phyloP scores from a whole-genome alignment of 1,139 yeast genomes.

The Meyerozyma athensensis region DNA sequence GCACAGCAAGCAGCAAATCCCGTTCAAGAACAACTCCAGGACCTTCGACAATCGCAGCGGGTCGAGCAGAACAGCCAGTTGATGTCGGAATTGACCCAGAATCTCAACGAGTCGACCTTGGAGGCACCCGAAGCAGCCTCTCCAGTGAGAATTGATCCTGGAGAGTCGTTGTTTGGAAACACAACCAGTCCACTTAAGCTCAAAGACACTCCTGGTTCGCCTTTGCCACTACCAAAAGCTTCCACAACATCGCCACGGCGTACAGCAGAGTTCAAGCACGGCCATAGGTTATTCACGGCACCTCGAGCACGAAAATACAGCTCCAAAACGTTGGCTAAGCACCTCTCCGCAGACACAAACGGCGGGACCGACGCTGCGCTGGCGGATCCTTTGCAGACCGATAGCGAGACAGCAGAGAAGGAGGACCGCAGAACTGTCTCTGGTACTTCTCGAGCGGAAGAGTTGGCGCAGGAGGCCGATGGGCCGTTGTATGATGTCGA shows the following conservation, averaged over 20 bases:
- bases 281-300: conserved; percentile 31
- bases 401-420: conserved; percentile 12
- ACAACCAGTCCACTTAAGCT: conserved; percentile 29
- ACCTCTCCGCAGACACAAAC: conserved; percentile 16
- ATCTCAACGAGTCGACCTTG: conserved; percentile 23
- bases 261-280: conserved; percentile 16
- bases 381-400: conserved; percentile 24
- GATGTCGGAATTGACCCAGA: conserved; percentile 32
- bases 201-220: background rate
- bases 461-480: conserved; percentile 24
- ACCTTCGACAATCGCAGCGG: conserved; percentile 30
- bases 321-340: conserved; percentile 28
- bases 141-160: conserved; percentile 15
- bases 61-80: conserved; percentile 33
- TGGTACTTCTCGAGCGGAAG: conserved; percentile 20
- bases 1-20: conserved; percentile 18
- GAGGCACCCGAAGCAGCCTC: conserved; percentile 20
- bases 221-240: background rate
- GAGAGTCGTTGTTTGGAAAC: conserved; percentile 33
- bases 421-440: conserved; percentile 15
- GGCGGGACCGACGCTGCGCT: conserved; percentile 5
- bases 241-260: conserved; percentile 5
- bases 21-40: conserved; percentile 27
- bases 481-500: conserved; percentile 48
- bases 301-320: conserved; percentile 41